These are phyloP conservation scores for Vitis hybrid DNA, from an alignment of 177 flowering plant species.

Conservation along the genomic window DNA sequence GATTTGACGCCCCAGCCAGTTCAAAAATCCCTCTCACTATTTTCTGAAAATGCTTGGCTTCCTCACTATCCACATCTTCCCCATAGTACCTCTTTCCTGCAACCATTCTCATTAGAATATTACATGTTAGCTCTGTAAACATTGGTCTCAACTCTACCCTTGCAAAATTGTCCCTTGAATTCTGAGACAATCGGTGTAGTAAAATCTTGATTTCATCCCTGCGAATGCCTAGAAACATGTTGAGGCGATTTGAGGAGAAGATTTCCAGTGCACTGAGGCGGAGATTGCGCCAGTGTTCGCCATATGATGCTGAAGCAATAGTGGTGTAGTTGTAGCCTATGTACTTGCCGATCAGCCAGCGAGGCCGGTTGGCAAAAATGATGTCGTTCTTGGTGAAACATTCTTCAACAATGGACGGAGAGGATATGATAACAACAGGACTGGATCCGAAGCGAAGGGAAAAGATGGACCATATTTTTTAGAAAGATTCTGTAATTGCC, in stretches of 20 bases:
- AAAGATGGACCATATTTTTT: slow-evolving; percentile 20
- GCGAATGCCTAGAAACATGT: no score
- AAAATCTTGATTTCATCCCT: no score
- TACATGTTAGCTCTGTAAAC: no score
- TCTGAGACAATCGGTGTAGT: no score
- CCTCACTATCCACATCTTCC: slow-evolving; percentile 12
- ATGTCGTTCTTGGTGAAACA: slow-evolving; percentile 35
- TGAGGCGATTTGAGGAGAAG: slow-evolving; percentile 20
- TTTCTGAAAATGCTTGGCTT: slow-evolving; percentile 23
- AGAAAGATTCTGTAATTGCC: not conserved
- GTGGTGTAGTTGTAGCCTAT: slow-evolving; percentile 23
- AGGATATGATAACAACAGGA: slow-evolving; percentile 16
- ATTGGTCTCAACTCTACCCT: no score
- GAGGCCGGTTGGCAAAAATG: slow-evolving; percentile 29
- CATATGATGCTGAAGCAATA: slow-evolving; percentile 19
- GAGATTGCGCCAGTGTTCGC: slow-evolving; percentile 44
- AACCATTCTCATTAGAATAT: no score
- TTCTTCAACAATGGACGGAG: slow-evolving; percentile 20
- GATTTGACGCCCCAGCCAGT: slow-evolving; percentile 11
- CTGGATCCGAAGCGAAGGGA: slow-evolving; percentile 22
- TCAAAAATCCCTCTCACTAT: slow-evolving; percentile 7
- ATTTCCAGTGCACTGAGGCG: slow-evolving; percentile 27
- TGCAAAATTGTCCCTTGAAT: no score
- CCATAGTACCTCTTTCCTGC: no score
- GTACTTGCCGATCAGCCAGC: slow-evolving; percentile 7